These are phyloP conservation scores for Bipolaris bicolor DNA, from an alignment of 2,329 filamentous ascomycete species.

Conservation along the genomic window DNA sequence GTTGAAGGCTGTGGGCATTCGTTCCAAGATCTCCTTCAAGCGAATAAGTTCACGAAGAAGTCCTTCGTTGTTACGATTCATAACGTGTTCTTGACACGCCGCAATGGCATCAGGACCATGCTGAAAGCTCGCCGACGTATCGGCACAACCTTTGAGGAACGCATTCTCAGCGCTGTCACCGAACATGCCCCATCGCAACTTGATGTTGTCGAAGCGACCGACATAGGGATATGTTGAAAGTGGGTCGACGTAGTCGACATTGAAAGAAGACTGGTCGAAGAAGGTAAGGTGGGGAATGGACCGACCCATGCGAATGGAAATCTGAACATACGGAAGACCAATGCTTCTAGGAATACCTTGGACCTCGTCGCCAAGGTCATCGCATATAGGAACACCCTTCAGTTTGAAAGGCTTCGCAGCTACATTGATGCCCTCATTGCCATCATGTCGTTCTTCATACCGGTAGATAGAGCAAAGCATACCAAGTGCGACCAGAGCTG, in stretches of 20 bases:
- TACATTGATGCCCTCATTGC: slow-evolving; percentile 57
- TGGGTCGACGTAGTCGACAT: slow-evolving; percentile 58
- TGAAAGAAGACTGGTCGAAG: slow-evolving; percentile 62
- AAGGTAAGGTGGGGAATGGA: slow-evolving; percentile 61
- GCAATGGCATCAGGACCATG: slow-evolving; percentile 35
- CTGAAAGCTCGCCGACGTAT: slow-evolving; percentile 35
- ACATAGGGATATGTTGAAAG: slow-evolving; percentile 58
- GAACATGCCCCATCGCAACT: slow-evolving; percentile 34
- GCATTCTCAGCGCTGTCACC: slow-evolving; percentile 34
- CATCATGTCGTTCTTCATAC: slow-evolving; percentile 61
- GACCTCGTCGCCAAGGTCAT: slow-evolving; percentile 60
- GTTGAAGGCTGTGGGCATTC: slow-evolving; percentile 35
- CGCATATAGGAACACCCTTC: slow-evolving; percentile 56
- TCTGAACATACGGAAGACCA: slow-evolving; percentile 59
- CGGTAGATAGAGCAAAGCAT: slow-evolving; percentile 63
- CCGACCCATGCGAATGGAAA: slow-evolving; percentile 61
- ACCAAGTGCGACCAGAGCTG: slow-evolving; percentile 59
- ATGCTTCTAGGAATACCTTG: slow-evolving; percentile 58
- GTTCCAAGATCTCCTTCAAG: slow-evolving; percentile 34
- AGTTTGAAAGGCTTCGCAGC: slow-evolving; percentile 41
- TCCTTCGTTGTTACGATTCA: slow-evolving; percentile 33
- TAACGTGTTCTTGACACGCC: slow-evolving; percentile 35
- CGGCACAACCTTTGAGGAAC: slow-evolving; percentile 35
- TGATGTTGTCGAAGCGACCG: slow-evolving; percentile 34
- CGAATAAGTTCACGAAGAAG: slow-evolving; percentile 32